Evolutionary conservation across 306 rosid species (phyloP), one percentile per base, ranked within the genome.

Genomic region (Lathyrus tuberosus): DNA sequence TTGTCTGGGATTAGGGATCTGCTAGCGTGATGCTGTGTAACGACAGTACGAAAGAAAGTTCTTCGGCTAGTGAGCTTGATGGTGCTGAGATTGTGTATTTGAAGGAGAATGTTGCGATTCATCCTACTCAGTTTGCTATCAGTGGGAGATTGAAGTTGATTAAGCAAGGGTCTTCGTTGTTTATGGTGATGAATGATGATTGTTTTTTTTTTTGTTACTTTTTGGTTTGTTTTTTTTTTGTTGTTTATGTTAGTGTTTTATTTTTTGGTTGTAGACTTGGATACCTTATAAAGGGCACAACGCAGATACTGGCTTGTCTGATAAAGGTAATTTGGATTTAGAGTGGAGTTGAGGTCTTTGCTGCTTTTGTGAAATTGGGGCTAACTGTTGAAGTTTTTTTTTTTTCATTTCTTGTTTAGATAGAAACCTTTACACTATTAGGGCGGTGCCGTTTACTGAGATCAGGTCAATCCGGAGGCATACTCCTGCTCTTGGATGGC

Each of bases 81-180:
- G 95, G 84, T 42, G 91, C 91, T 16, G 92, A 91, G 73, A 71
- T 87, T 69, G 84, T 95, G 44, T 95, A 70, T 80, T 17, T 13
- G 70, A 95, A 95, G 78, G 99, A 91, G 20, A 95, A 95, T 67
- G 99, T 95, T 20, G 79, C 97, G n/a, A 95, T 95, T 84, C 99
- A 91, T 69, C 97, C 99, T 28, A 87, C 96, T 48, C 92, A 91
- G 85, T 83, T 82, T 69, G 86, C 88, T 10, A 95, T 95, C 49
- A 79, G 96, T 78, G 99, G 99, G 44, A 79, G 96, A 54, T 81
- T 95, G 77, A 89, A 78, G 87, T 81, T 95, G 81, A 78, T 83
- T 61, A 95, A 91, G 87, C 96, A 84, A 75, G 85, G 88, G 63
- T 76, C 96, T 61, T 46, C 89, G 5, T 83, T 95, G 31, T 91